A percentile compares a stretch with the other conserved stretches of the same genome.
Evolutionary conservation across 805 yeast genomes (phyloP).

Genomic region (Torulaspora maleeae): DNA sequence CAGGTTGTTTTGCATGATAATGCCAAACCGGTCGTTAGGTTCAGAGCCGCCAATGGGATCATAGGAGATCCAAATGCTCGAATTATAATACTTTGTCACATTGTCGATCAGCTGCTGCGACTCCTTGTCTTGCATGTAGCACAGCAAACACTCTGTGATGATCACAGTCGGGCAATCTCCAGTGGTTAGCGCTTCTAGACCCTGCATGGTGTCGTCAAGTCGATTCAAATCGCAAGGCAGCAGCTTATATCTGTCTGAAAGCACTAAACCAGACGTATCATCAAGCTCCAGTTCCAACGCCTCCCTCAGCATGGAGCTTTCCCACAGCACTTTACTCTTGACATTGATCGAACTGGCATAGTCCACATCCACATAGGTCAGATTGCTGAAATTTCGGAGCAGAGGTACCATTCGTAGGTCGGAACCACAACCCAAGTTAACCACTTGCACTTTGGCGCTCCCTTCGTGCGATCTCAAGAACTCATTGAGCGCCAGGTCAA

Average conservation of each 20-base stretch:
- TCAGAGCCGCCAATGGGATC: slow-evolving; percentile 57
- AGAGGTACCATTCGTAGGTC: slow-evolving; percentile 51
- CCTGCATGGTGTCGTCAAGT: slow-evolving; percentile 23
- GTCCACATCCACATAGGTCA: slow-evolving; percentile 47
- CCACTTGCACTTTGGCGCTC: slow-evolving; percentile 42
- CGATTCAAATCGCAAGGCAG: slow-evolving; percentile 37
- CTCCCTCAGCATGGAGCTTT: slow-evolving; percentile 8
- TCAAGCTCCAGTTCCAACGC: slow-evolving; percentile 3
- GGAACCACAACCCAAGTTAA: slow-evolving; percentile 66
- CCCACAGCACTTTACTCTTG: slow-evolving; percentile 33
- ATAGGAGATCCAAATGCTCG: slow-evolving; percentile 40
- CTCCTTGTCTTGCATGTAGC: slow-evolving; percentile 45
- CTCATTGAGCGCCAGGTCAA: slow-evolving; percentile 43
- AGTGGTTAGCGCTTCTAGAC: slow-evolving; percentile 23
- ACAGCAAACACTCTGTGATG: slow-evolving; percentile 55
- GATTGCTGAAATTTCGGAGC: slow-evolving; percentile 27
- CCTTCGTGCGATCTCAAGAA: slow-evolving; percentile 34
- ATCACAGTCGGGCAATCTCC: slow-evolving; percentile 43
- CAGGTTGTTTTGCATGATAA: slow-evolving; percentile 50
- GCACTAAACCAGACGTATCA: slow-evolving; percentile 28
- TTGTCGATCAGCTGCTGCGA: slow-evolving; percentile 39
- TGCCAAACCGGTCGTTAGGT: slow-evolving; percentile 43
- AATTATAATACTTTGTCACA: slow-evolving; percentile 28
- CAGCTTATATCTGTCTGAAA: slow-evolving; percentile 26
- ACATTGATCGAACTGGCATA: slow-evolving; percentile 44